A percentile compares a stretch with the other conserved stretches of the same genome.
Evolutionary conservation across 2,329 filamentous ascomycete genomes (phyloP).

Genomic region (Monosporascus ibericus): DNA sequence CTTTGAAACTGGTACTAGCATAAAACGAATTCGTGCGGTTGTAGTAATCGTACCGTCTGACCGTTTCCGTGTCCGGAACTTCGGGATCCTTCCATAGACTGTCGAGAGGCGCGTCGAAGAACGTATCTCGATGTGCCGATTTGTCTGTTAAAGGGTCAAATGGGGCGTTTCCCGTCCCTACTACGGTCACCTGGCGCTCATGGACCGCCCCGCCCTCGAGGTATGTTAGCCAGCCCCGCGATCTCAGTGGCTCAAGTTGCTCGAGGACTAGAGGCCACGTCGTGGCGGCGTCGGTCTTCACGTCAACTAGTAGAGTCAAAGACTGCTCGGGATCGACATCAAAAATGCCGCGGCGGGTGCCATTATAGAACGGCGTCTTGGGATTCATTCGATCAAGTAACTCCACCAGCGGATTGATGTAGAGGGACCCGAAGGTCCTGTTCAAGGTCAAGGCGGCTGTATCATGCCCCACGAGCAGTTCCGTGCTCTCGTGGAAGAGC

Average conservation of each 20-base stretch:
- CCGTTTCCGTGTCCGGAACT: conserved; percentile 3
- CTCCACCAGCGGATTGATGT: conserved; percentile 56
- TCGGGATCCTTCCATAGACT: conserved; percentile 31
- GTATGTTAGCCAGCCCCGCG: conserved; percentile 50
- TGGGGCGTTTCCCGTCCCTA: conserved; percentile 60
- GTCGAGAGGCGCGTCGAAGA: conserved; percentile 60
- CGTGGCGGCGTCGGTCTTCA: conserved; percentile 53
- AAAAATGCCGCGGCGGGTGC: conserved; percentile 49
- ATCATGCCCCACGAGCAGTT: conserved; percentile 61
- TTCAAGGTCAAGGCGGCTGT: conserved; percentile 44
- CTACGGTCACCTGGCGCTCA: conserved; percentile 57
- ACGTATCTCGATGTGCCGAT: conserved; percentile 51
- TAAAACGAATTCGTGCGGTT: conserved; percentile 51
- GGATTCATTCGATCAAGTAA: conserved; percentile 51
- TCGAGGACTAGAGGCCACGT: conserved; percentile 47
- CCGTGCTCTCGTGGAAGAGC: conserved; percentile 38
- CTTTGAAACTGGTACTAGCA: conserved; percentile 47
- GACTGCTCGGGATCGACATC: conserved; percentile 45
- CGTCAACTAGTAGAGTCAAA: conserved; percentile 60
- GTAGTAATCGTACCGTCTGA: conserved; percentile 24
- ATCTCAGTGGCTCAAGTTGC: conserved; percentile 53
- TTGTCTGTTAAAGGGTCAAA: conserved; percentile 51
- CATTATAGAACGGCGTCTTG: conserved; percentile 37
- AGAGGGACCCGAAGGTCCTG: conserved; percentile 56
- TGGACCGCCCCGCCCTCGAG: conserved; percentile 45